Base-by-base conservation (phyloP, 805 yeast genomes). In the Saccharomycopsis olivae region DNA sequence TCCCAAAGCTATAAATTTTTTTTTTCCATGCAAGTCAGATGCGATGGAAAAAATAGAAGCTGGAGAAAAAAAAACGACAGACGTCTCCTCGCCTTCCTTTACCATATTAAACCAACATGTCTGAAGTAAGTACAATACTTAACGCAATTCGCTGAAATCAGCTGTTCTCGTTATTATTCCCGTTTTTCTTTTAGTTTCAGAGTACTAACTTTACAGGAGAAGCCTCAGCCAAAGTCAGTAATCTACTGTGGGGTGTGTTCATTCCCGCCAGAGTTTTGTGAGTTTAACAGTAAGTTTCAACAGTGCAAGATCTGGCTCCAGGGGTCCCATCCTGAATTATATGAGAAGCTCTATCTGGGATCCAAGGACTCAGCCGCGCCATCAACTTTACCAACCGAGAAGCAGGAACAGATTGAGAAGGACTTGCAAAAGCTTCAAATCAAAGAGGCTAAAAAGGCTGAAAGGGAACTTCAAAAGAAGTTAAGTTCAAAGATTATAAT, bases 221-320 rank as follows among this genome's bases (percentile, higher is more conserved):
- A 36, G 39, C 38, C 19, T 8, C 46, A 48, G 43, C 57, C 68
- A 25, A 62, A 55, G 48, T 53, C 57, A 18, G 72, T 78, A 16
- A 53, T 69, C 13, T 85, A 85, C 61, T 85, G 95, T 57, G 86
- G 75, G 4, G 71, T 84, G 11, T 85, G 95, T 56, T 62, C 85
- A 1, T 78, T 71, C 54, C 95, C 95, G n/a, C 85, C 85, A 3
- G 95, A 77, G 43, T 88, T 78, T 62, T 88, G 97, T 63, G 96
- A 89, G 56, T 88, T 88, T 55, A 92, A 95, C 10, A 83, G 81
- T 34, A 63, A 77, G 20, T 69, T 83, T 59, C 79, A 78, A 55
- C 75, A 84, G 54, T 88, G 97, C 62, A 85, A 82, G 52, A 75
- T 70, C 17, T 86, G 96, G 95, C 67, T 89, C 33, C 64, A 70